phyloP scores from a whole-genome alignment of 1,284 basidiomycete species.

The Pulveroboletus sp. region DNA sequence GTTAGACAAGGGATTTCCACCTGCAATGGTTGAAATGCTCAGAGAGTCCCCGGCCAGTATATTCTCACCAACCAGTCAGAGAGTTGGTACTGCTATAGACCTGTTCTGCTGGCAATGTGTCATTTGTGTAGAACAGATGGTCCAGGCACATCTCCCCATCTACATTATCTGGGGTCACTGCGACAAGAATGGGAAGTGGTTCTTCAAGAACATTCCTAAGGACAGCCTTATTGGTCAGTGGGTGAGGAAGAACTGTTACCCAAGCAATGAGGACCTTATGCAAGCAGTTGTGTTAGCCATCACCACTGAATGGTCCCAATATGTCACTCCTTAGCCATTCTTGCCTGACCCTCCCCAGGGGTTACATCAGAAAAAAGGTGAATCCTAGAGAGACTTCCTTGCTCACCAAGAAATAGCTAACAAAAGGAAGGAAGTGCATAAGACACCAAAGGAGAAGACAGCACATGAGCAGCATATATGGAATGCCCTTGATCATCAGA shows the following conservation, averaged over 20 bases:
- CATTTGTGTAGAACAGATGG: not conserved
- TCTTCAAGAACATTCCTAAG: not conserved
- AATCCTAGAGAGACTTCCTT: not conserved
- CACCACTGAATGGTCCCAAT: no score
- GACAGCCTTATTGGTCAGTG: not conserved
- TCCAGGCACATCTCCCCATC: not conserved
- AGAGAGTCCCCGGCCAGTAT: conserved; percentile 6
- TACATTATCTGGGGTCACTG: conserved; percentile 4
- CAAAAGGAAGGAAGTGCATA: not conserved
- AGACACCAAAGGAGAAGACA: not conserved
- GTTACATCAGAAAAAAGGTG: not conserved
- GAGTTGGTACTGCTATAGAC: not conserved
- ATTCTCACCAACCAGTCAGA: not conserved
- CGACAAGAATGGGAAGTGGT: not conserved
- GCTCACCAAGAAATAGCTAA: not conserved
- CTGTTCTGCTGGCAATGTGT: not conserved
- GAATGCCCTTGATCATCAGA: not conserved
- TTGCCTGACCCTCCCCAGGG: not conserved
- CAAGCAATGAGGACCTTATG: not conserved
- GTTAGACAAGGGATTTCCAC: conserved; percentile 4
- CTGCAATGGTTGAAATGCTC: conserved; percentile 11
- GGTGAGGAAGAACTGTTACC: conserved; percentile 8
- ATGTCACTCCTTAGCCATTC: no score
- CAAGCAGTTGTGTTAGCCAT: no score
- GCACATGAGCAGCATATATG: no score